These are phyloP conservation scores for Scheffersomyces lignosus DNA, from an alignment of 805 yeast genomes.

Conservation along the genomic window DNA sequence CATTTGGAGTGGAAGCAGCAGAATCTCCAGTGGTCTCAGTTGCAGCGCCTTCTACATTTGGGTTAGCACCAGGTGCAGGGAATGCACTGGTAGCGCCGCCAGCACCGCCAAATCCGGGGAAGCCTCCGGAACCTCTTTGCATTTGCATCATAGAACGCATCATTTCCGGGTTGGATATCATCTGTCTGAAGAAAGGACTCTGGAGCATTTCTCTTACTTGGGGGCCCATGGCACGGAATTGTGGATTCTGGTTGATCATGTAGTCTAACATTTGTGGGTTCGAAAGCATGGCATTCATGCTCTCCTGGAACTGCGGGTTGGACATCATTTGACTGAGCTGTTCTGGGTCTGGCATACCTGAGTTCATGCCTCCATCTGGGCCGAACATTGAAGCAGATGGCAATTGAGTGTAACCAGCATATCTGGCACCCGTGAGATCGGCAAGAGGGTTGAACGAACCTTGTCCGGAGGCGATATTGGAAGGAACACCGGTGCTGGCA, in stretches of 20 bases:
- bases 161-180: slow-evolving; percentile 74
- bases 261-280: slow-evolving; percentile 88
- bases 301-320: slow-evolving; percentile 77
- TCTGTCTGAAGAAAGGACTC: slow-evolving; percentile 75
- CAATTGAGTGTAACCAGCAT: slow-evolving; percentile 87
- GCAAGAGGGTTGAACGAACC: slow-evolving; percentile 89
- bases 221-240: slow-evolving; percentile 83
- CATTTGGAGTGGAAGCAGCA: slow-evolving; percentile 12
- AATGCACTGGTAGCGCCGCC: slow-evolving; percentile 20
- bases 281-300: slow-evolving; percentile 76
- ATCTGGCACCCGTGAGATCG: slow-evolving; percentile 91
- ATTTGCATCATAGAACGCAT: slow-evolving; percentile 80
- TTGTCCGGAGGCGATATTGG: slow-evolving; percentile 81
- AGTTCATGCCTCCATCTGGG: slow-evolving; percentile 88
- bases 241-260: slow-evolving; percentile 81
- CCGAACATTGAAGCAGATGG: slow-evolving; percentile 90
- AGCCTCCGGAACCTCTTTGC: slow-evolving; percentile 51
- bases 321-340: slow-evolving; percentile 75
- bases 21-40: slow-evolving; percentile 10
- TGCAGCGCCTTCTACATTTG: slow-evolving; percentile 26
- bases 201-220: slow-evolving; percentile 84
- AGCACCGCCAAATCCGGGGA: slow-evolving; percentile 29
- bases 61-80: slow-evolving; percentile 42
- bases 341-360: slow-evolving; percentile 69
- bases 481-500: slow-evolving; percentile 51